phyloP scores from a whole-genome alignment of 164 flowering plant species.

The Platanus orientalis region DNA sequence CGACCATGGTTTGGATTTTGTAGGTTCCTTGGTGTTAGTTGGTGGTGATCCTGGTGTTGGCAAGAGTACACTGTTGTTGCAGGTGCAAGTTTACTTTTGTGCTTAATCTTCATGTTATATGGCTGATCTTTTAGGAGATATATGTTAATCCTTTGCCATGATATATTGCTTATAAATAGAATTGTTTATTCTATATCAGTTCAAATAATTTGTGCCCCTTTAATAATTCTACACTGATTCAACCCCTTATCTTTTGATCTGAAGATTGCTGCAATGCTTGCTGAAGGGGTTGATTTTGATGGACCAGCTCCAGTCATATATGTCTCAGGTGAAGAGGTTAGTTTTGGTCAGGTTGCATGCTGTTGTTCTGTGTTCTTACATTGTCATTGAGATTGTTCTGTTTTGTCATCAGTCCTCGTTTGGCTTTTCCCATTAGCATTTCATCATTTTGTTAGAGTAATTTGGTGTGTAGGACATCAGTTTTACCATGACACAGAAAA shows the following conservation, averaged over 20 bases:
- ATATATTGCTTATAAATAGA: not conserved
- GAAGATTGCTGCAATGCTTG: constrained; percentile 79
- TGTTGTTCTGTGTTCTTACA: not conserved
- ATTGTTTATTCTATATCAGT: not conserved
- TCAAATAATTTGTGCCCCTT: not conserved
- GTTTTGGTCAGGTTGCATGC: constrained; percentile 13
- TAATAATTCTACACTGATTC: constrained; percentile 2
- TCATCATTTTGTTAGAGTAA: not conserved
- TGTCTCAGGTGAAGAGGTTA: constrained; percentile 98
- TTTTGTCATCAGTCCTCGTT: not conserved
- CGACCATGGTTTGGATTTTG: not conserved
- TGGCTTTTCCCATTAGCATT: not conserved
- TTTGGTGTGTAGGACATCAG: not conserved
- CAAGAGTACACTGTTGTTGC: constrained; percentile 86
- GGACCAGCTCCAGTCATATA: constrained; percentile 67
- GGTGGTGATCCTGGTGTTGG: constrained; percentile 99
- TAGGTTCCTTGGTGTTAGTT: constrained; percentile 86
- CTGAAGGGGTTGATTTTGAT: constrained; percentile 49
- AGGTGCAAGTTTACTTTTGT: constrained; percentile 38
- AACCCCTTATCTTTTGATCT: constrained; percentile 13
- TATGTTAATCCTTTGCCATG: not conserved
- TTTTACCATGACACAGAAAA: not conserved
- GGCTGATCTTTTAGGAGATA: not conserved
- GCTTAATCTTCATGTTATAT: not conserved
- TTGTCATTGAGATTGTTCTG: not conserved